A percentile compares a stretch with the other conserved stretches of the same genome.
These are phyloP conservation scores for Calonectria henricotiae DNA, from an alignment of 2,329 filamentous ascomycete genomes.

Conservation along the genomic window DNA sequence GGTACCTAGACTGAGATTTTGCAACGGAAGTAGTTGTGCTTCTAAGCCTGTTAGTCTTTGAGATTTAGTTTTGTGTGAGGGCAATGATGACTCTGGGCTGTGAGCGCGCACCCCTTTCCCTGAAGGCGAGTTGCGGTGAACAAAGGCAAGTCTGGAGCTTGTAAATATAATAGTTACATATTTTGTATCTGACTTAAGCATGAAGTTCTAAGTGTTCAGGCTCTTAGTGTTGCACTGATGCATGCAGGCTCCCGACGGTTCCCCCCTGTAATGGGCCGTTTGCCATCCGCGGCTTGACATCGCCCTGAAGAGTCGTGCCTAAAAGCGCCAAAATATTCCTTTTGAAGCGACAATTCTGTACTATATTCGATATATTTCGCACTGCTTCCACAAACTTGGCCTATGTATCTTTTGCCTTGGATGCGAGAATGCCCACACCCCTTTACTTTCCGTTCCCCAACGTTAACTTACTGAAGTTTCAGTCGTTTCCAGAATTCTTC, in stretches of 20 bases:
- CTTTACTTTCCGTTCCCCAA: not conserved
- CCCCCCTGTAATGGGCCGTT: not conserved
- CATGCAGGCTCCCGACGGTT: slow-evolving; percentile 1
- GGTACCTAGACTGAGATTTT: no score
- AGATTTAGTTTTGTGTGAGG: not conserved
- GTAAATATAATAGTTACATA: no score
- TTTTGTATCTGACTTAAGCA: not conserved
- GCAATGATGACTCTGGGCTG: not conserved
- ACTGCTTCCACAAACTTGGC: no score
- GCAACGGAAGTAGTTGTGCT: no score
- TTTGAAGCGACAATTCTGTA: no score
- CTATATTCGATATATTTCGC: not conserved
- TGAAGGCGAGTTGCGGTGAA: not conserved
- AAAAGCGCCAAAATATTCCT: not conserved
- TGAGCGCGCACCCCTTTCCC: not conserved
- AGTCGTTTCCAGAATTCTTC: not conserved
- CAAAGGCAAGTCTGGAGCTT: not conserved
- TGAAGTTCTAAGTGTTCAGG: not conserved
- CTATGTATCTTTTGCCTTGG: not conserved
- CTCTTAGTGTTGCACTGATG: slow-evolving; percentile 4
- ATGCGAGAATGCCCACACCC: not conserved
- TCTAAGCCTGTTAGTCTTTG: no score
- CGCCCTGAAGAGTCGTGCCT: not conserved
- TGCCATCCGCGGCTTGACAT: not conserved
- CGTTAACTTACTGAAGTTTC: not conserved